phyloP scores from a whole-genome alignment of 805 yeast genomes.

The Saturnispora halmiae region DNA sequence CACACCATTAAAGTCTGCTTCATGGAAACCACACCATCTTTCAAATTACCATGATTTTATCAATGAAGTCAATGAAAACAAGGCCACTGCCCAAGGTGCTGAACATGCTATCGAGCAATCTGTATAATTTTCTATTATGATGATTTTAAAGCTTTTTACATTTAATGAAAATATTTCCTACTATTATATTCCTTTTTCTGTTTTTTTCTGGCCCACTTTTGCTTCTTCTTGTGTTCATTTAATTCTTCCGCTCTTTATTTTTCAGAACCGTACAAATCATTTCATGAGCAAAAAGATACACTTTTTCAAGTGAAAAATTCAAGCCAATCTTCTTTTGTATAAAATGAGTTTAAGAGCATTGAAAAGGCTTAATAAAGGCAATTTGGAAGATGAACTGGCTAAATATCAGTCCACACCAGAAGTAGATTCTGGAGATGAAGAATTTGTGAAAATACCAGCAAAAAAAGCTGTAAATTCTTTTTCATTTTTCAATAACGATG shows the following conservation, averaged over 20 bases:
- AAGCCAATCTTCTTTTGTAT: neutral
- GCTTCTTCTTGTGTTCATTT: too few species aligned
- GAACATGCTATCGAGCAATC: neutral
- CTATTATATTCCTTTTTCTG: too few species aligned
- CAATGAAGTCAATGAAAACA: conserved; percentile 9
- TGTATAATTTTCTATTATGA: neutral
- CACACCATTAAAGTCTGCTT: conserved; percentile 28
- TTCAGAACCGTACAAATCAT: too few species aligned
- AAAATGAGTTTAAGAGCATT: conserved; percentile 45
- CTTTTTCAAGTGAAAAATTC: neutral
- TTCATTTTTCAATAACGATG: conserved; percentile 33
- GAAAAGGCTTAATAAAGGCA: conserved; percentile 33
- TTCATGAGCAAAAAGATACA: neutral
- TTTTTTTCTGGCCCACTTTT: too few species aligned
- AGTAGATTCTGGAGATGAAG: conserved; percentile 12
- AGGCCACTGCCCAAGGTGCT: neutral
- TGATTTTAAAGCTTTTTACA: neutral
- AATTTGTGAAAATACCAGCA: conserved; percentile 16
- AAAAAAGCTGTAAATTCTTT: conserved; percentile 30
- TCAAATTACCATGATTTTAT: conserved; percentile 18
- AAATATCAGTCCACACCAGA: conserved; percentile 12
- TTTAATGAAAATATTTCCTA: neutral
- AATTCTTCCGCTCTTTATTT: too few species aligned
- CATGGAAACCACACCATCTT: conserved; percentile 28
- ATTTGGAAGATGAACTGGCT: conserved; percentile 21